Conservation (phyloP, 257 asterid species). For the Salvia rosmarinus region DNA sequence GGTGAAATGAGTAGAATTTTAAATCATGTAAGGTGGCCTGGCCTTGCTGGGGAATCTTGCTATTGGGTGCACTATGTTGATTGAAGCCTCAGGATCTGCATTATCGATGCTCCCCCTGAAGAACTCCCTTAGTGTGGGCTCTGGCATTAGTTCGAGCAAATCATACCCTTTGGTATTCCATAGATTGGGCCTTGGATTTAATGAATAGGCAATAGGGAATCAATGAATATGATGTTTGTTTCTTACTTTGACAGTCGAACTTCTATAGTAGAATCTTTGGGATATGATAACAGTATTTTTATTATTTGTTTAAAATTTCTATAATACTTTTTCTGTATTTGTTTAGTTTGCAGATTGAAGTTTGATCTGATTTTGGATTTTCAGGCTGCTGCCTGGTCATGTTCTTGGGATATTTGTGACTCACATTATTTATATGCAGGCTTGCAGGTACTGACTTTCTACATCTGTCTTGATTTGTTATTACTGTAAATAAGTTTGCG, state of each 20-base stretch:
- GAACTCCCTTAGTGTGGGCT: neutral
- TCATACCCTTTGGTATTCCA: neutral
- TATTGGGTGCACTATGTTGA: neutral
- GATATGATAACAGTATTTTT: neutral
- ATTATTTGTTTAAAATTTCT: neutral
- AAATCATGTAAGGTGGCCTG: neutral
- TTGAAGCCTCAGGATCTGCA: neutral
- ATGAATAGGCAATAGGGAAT: neutral
- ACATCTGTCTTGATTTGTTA: slow-evolving; percentile 21
- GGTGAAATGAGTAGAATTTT: neutral
- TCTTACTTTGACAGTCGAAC: neutral
- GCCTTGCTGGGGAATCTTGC: slow-evolving; percentile 9
- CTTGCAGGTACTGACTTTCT: slow-evolving; percentile 67
- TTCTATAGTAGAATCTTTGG: neutral
- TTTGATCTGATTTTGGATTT: slow-evolving; percentile 28
- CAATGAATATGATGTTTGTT: neutral
- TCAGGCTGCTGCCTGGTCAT: slow-evolving; percentile 97
- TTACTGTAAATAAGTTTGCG: neutral
- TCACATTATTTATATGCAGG: slow-evolving; percentile 78
- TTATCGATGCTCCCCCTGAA: neutral
- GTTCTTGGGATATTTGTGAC: slow-evolving; percentile 80
- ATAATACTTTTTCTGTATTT: neutral
- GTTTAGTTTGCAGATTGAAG: slow-evolving; percentile 15
- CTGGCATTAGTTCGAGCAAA: neutral
- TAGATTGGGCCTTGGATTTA: neutral